Percentiles rank a stretch among this genome's conserved stretches.
Conservation (phyloP, 2,329 filamentous ascomycete species). For the Aspergillus pseudotamarii region DNA sequence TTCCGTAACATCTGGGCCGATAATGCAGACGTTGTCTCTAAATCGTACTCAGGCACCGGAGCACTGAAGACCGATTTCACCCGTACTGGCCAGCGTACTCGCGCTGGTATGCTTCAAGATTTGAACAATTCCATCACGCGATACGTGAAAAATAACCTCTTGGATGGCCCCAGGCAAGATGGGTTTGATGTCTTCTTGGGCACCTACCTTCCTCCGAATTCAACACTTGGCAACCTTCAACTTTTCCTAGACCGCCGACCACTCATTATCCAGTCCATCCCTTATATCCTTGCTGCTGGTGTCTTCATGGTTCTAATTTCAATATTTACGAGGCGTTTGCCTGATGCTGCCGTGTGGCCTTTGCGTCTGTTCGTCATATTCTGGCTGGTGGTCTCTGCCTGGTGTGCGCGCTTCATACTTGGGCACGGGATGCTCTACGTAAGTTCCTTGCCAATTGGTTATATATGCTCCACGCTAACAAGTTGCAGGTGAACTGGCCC, state of each 20-base stretch:
- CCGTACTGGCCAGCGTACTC: constrained; percentile 86
- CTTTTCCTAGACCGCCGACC: constrained; percentile 86
- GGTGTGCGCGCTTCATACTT: constrained; percentile 76
- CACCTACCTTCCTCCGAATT: constrained; percentile 74
- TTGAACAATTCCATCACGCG: constrained; percentile 84
- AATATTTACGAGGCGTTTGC: constrained; percentile 69
- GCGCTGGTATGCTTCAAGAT: constrained; percentile 81
- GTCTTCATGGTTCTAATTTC: constrained; percentile 80
- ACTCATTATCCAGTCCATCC: constrained; percentile 86
- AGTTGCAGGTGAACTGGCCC: constrained; percentile 87
- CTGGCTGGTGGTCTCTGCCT: constrained; percentile 71
- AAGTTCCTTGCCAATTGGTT: constrained; percentile 48
- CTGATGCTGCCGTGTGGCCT: constrained; percentile 76
- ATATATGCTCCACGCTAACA: constrained; percentile 10
- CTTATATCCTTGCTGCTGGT: constrained; percentile 85
- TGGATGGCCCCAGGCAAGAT: constrained; percentile 91
- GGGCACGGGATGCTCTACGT: constrained; percentile 92
- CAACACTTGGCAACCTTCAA: constrained; percentile 69
- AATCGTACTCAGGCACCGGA: constrained; percentile 91
- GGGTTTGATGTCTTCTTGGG: constrained; percentile 94
- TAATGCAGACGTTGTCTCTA: constrained; percentile 93
- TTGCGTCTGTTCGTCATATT: constrained; percentile 80
- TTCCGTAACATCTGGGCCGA: constrained; percentile 99
- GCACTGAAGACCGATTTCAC: constrained; percentile 98
- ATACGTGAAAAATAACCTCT: constrained; percentile 92